phyloP scores from a whole-genome alignment of 805 yeast genomes.

The Lachancea dasiensis region DNA sequence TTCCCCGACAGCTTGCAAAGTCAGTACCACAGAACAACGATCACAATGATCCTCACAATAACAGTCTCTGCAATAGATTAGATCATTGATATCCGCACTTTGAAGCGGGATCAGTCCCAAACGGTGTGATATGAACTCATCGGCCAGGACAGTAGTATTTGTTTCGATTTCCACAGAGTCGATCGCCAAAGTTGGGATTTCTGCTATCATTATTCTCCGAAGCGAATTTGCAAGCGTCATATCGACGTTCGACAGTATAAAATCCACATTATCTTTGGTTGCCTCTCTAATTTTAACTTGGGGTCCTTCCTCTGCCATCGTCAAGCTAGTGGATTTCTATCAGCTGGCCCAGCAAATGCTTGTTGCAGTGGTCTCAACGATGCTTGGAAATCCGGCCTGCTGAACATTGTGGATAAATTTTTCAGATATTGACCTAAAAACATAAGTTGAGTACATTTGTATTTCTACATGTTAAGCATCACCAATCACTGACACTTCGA shows the following conservation, averaged over 20 bases:
- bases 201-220: constrained; percentile 88
- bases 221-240: constrained; percentile 86
- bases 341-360: no score
- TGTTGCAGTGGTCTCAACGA: no score
- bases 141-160: constrained; percentile 93
- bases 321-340: background rate
- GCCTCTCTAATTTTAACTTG: constrained; percentile 84
- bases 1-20: constrained; percentile 83
- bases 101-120: constrained; percentile 87
- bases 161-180: constrained; percentile 92
- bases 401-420: no score
- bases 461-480: no score
- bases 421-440: no score
- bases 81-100: constrained; percentile 73
- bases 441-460: no score
- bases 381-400: no score
- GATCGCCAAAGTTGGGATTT: constrained; percentile 94
- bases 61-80: constrained; percentile 90
- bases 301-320: constrained; percentile 43
- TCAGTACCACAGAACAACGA: constrained; percentile 84
- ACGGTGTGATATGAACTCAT: constrained; percentile 92
- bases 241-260: constrained; percentile 82
- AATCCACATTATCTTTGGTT: constrained; percentile 82
- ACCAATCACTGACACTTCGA: no score
- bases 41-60: constrained; percentile 98